Percentiles rank a stretch among this genome's conserved stretches.
Conservation (phyloP, 441 rosid genomes). For the Omphalea diandra region DNA sequence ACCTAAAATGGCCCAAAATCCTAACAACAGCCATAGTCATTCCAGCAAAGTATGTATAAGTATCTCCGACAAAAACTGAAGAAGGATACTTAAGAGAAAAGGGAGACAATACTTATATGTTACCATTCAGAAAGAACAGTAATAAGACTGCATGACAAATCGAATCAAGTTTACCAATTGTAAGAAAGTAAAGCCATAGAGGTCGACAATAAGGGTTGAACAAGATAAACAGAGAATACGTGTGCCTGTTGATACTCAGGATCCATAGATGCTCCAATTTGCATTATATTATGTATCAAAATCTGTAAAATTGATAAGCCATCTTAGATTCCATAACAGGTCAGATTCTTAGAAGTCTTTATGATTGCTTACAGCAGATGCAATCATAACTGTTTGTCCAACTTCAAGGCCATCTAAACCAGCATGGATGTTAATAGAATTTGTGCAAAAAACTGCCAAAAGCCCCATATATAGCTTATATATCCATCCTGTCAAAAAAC, state of each 20-base stretch:
- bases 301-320: conserved; percentile 52
- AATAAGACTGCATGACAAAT: neutral
- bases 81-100: conserved; percentile 80
- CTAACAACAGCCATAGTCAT: conserved; percentile 99
- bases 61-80: conserved; percentile 96
- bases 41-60: conserved; percentile 95
- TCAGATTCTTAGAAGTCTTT: conserved; percentile 14
- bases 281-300: conserved; percentile 82
- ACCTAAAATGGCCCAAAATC: conserved; percentile 94
- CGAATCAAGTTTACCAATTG: conserved; percentile 59
- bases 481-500: conserved; percentile 63
- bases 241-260: conserved; percentile 85
- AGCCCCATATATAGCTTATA: conserved; percentile 92
- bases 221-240: conserved; percentile 91
- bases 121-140: neutral
- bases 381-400: conserved; percentile 92
- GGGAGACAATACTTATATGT: conserved; percentile 16
- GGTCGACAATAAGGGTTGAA: conserved; percentile 87
- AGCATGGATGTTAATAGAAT: conserved; percentile 95
- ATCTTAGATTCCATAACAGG: conserved; percentile 28
- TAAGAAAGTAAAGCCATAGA: conserved; percentile 80
- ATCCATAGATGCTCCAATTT: conserved; percentile 88
- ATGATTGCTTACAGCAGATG: conserved; percentile 86
- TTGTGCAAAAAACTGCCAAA: conserved; percentile 92
- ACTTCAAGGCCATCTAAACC: conserved; percentile 97